These are phyloP conservation scores for Diplodia sapinea DNA, from an alignment of 2,329 filamentous ascomycete species.

Conservation along the genomic window DNA sequence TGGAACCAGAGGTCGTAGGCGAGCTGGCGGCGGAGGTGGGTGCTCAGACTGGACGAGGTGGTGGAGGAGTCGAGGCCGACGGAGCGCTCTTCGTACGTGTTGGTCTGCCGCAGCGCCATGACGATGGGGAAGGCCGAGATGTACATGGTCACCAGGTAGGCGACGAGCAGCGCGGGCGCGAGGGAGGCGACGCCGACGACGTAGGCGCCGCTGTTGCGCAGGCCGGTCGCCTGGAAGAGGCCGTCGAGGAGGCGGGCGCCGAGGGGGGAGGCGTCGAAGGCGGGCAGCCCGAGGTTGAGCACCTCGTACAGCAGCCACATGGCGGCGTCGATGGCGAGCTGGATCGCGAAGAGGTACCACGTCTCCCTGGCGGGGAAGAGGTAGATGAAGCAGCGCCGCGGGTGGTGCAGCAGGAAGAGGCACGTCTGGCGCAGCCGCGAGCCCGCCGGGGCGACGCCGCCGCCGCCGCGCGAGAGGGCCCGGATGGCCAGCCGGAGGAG, in stretches of 20 bases:
- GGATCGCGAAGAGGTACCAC: conserved; percentile 69
- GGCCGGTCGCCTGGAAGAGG: conserved; percentile 66
- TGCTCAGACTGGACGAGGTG: conserved; percentile 42
- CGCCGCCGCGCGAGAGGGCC: conserved; percentile 48
- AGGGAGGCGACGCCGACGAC: conserved; percentile 65
- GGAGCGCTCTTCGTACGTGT: conserved; percentile 73
- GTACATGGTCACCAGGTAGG: conserved; percentile 71
- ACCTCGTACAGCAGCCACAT: conserved; percentile 72
- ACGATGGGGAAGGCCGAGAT: conserved; percentile 68
- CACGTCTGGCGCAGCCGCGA: conserved; percentile 40
- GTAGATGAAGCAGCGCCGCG: conserved; percentile 64
- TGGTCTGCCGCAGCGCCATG: conserved; percentile 70
- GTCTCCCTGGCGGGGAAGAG: conserved; percentile 69
- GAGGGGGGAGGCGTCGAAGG: conserved; percentile 58
- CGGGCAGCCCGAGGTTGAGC: conserved; percentile 66
- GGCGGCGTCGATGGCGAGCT: conserved; percentile 65
- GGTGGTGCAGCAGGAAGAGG: conserved; percentile 48
- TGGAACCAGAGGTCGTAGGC: conserved; percentile 72
- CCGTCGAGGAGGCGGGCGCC: conserved; percentile 66
- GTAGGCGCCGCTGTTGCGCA: conserved; percentile 70
- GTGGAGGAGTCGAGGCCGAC: conserved; percentile 61
- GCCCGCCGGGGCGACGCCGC: no score
- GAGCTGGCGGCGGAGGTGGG: conserved; percentile 68
- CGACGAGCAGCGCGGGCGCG: conserved; percentile 62
- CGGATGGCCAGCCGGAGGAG: conserved; percentile 67